These are phyloP conservation scores for Hordeum pubiflorum DNA, from an alignment of 202 grass and related monocot species.

Conservation along the genomic window DNA sequence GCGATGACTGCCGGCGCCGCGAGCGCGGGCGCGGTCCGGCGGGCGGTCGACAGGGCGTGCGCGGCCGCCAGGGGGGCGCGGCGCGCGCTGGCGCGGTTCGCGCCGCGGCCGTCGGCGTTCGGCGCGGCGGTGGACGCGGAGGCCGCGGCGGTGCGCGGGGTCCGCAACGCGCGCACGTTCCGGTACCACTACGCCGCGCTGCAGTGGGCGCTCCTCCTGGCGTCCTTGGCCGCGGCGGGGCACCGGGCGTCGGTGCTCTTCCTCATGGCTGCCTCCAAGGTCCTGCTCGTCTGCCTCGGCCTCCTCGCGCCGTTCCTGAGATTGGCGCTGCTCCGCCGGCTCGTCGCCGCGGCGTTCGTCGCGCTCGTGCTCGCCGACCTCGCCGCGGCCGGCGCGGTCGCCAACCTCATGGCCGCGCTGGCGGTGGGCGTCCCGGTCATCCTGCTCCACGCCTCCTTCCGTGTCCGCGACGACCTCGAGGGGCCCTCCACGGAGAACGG, in stretches of 20 bases:
- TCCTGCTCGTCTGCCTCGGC: slow-evolving; percentile 48
- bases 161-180: slow-evolving; percentile 63
- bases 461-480: slow-evolving; percentile 59
- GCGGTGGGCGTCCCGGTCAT: slow-evolving; percentile 38
- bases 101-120: slow-evolving; percentile 49
- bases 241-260: slow-evolving; percentile 56
- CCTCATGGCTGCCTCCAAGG: slow-evolving; percentile 75
- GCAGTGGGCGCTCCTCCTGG: slow-evolving; percentile 58
- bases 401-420: slow-evolving; percentile 40
- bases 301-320: slow-evolving; percentile 52
- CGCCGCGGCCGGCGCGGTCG: slow-evolving; percentile 40
- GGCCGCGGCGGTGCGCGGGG: slow-evolving; percentile 56
- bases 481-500: slow-evolving; percentile 30
- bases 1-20: slow-evolving; percentile 24
- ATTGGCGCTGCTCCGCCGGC: slow-evolving; percentile 46
- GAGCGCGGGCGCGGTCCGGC: slow-evolving; percentile 37
- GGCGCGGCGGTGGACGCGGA: slow-evolving; percentile 43
- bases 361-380: slow-evolving; percentile 52
- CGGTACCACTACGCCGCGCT: slow-evolving; percentile 51
- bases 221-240: slow-evolving; percentile 38
- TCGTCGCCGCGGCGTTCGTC: slow-evolving; percentile 43
- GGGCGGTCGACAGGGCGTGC: slow-evolving; percentile 45
- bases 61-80: slow-evolving; percentile 35
- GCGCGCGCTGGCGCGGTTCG: slow-evolving; percentile 50
- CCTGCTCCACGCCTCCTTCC: slow-evolving; percentile 50